Evolutionary conservation across 768 basidiomycete species (phyloP).

Genomic region (Xerocomellus dryophilus): DNA sequence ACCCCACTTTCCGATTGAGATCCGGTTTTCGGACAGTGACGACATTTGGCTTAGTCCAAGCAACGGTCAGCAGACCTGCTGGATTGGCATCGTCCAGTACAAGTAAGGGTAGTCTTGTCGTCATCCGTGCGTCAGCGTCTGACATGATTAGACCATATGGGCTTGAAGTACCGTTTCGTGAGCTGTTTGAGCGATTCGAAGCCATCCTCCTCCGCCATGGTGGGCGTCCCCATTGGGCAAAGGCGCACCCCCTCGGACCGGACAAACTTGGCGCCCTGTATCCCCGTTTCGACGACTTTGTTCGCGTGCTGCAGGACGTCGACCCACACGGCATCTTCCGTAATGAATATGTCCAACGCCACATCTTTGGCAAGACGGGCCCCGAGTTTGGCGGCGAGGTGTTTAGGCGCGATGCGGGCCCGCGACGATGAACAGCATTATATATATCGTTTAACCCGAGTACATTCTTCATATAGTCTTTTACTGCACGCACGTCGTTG

Average conservation of each 20-base stretch:
- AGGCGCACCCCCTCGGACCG: conserved; percentile 74
- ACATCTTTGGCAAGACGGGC: conserved; percentile 65
- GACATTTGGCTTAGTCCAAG: conserved; percentile 95
- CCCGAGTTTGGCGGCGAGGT: conserved; percentile 41
- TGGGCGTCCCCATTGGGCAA: conserved; percentile 96
- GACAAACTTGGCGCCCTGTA: conserved; percentile 64
- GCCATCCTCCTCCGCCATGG: conserved; percentile 60
- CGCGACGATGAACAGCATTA: conserved; percentile 4
- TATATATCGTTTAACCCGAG: not conserved
- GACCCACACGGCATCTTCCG: conserved; percentile 79
- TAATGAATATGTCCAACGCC: conserved; percentile 87
- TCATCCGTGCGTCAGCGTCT: not conserved
- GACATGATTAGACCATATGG: conserved; percentile 69
- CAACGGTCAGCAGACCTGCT: conserved; percentile 73
- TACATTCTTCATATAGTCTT: conserved; percentile 17
- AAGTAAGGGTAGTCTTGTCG: conserved; percentile 55
- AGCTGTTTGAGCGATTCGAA: conserved; percentile 76
- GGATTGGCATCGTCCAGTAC: conserved; percentile 98
- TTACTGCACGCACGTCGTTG: conserved; percentile 8
- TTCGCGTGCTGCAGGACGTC: conserved; percentile 57
- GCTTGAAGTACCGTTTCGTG: conserved; percentile 74
- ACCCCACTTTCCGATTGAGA: conserved; percentile 90
- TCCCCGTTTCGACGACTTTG: conserved; percentile 79
- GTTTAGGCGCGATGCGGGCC: conserved; percentile 39
- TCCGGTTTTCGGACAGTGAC: conserved; percentile 83